phyloP scores from a whole-genome alignment of 2,329 filamentous ascomycete species.

The Dothideomycetes sp. region DNA sequence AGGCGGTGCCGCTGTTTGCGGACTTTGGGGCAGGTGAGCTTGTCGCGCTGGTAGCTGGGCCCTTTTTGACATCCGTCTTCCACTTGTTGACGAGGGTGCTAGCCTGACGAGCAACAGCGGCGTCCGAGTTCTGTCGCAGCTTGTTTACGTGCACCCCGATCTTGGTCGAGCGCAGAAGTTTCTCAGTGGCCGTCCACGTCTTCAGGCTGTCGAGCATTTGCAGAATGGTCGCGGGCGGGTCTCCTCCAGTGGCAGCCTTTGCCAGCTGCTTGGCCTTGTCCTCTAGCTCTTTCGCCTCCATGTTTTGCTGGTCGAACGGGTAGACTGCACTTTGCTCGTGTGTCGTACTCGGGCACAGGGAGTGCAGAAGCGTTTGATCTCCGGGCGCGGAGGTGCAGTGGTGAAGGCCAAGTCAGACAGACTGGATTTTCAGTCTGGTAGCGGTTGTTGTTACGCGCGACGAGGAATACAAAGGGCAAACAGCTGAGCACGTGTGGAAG shows the following conservation, averaged over 20 bases:
- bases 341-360: too few relatives aligned
- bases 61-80: conserved; percentile 63
- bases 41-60: conserved; percentile 21
- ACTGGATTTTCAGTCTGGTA: too few relatives aligned
- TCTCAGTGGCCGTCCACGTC: conserved; percentile 74
- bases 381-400: too few relatives aligned
- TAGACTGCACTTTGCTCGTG: too few relatives aligned
- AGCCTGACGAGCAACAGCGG: conserved; percentile 60
- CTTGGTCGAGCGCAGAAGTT: conserved; percentile 79
- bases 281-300: conserved; percentile 77
- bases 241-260: conserved; percentile 66
- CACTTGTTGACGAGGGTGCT: conserved; percentile 78
- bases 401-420: too few relatives aligned
- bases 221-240: conserved; percentile 61
- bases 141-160: conserved; percentile 86
- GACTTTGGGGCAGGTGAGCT: conserved; percentile 38
- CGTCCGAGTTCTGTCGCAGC: conserved; percentile 67
- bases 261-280: conserved; percentile 65
- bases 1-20: conserved; percentile 25
- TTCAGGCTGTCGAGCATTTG: conserved; percentile 68
- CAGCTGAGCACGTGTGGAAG: too few relatives aligned
- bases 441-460: too few relatives aligned
- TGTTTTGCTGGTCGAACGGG: too few relatives aligned
- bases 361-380: too few relatives aligned
- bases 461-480: too few relatives aligned